A percentile compares a stretch with the other conserved stretches of the same genome.
Conservation (phyloP, 306 rosid species). For the Rosa rugosa region DNA sequence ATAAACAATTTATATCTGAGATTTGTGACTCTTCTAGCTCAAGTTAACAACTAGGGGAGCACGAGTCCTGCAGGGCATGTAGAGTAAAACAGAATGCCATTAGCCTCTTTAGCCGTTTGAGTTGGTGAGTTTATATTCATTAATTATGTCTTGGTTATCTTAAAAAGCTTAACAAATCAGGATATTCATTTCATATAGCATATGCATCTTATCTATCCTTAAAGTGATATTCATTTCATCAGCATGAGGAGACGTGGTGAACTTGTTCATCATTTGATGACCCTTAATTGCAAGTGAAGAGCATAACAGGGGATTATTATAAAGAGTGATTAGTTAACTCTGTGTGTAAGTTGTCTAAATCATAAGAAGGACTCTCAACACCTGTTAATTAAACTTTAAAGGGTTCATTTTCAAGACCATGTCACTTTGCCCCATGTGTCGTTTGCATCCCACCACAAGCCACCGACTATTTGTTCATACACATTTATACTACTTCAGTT, state of each 20-base stretch:
- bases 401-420: background rate
- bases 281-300: background rate
- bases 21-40: background rate
- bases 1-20: background rate
- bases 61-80: background rate
- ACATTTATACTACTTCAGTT: background rate
- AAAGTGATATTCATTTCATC: background rate
- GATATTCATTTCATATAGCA: background rate
- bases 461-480: conserved; percentile 3
- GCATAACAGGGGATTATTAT: background rate
- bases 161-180: background rate
- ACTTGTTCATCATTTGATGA: background rate
- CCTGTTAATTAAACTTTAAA: background rate
- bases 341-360: background rate
- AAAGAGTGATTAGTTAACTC: background rate
- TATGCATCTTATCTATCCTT: background rate
- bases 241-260: background rate
- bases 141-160: background rate
- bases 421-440: conserved; percentile 4
- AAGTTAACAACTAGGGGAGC: background rate
- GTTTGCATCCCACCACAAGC: background rate
- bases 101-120: background rate
- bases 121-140: background rate
- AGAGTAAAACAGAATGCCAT: background rate
- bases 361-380: background rate